Evolutionary conservation across 495 filamentous ascomycete species (phyloP).

Genomic region (Neurospora sp.): DNA sequence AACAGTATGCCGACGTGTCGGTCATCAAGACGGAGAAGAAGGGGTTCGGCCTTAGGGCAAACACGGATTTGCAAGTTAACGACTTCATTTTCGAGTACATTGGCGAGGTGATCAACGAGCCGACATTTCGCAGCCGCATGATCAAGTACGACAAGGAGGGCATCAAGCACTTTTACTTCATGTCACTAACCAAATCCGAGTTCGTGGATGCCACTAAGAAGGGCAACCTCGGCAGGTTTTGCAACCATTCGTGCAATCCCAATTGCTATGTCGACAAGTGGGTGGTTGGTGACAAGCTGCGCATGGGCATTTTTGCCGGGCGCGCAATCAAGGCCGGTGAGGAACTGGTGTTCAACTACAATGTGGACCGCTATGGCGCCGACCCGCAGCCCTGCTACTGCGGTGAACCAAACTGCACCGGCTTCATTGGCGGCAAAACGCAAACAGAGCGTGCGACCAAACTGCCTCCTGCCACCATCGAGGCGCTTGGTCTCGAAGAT

Average conservation of each 20-base stretch:
- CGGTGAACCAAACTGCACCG: slow-evolving; percentile 87
- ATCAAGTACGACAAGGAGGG: slow-evolving; percentile 86
- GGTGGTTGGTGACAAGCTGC: slow-evolving; percentile 96
- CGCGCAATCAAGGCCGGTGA: slow-evolving; percentile 80
- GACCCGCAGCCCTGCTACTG: slow-evolving; percentile 97
- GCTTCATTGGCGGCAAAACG: slow-evolving; percentile 94
- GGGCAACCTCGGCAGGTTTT: slow-evolving; percentile 92
- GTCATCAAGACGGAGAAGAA: slow-evolving; percentile 98
- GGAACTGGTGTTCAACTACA: slow-evolving; percentile 99
- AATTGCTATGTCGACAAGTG: slow-evolving; percentile 99
- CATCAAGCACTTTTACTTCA: slow-evolving; percentile 99
- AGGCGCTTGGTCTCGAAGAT: slow-evolving; percentile 93
- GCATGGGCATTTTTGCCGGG: slow-evolving; percentile 97
- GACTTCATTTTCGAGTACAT: slow-evolving; percentile 98
- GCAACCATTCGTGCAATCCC: slow-evolving; percentile 98
- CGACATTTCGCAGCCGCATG: slow-evolving; percentile 77
- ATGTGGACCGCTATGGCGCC: slow-evolving; percentile 95
- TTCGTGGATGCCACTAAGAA: slow-evolving; percentile 98
- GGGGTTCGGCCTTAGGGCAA: slow-evolving; percentile 80
- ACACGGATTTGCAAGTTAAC: slow-evolving; percentile 62
- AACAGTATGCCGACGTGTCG: slow-evolving; percentile 79
- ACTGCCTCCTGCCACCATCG: slow-evolving; percentile 78
- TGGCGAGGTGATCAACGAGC: slow-evolving; percentile 94
- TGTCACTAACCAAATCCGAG: slow-evolving; percentile 93
- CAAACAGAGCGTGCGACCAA: slow-evolving; percentile 95